phyloP scores from a whole-genome alignment of 805 yeast species.

The Wickerhamomyces silvicola region DNA sequence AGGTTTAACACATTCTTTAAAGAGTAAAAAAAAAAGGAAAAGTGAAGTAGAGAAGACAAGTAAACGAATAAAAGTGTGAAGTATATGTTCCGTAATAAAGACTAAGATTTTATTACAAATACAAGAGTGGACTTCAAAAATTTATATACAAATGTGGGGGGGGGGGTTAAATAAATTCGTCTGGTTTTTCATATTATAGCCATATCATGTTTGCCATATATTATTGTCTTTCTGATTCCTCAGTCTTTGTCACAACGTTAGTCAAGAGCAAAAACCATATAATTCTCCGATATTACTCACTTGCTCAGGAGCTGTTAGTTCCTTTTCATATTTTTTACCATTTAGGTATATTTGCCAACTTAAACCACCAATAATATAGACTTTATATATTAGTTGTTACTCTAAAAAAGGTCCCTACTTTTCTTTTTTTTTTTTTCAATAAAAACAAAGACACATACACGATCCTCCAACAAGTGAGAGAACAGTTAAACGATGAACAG shows the following conservation, averaged over 20 bases:
- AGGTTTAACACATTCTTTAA: conserved; percentile 32
- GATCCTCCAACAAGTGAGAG: conserved; percentile 56
- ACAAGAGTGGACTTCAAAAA: too few relatives aligned
- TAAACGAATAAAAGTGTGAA: not conserved
- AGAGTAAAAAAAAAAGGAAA: conserved; percentile 19
- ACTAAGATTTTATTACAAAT: too few relatives aligned
- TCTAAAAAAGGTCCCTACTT: too few relatives aligned
- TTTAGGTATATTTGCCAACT: conserved; percentile 46
- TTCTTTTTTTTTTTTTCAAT: too few relatives aligned
- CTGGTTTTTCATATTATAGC: too few relatives aligned
- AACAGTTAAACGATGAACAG: conserved; percentile 67
- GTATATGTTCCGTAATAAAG: not conserved
- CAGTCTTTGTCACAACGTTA: too few relatives aligned
- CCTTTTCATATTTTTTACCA: conserved; percentile 44
- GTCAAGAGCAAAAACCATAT: not conserved
- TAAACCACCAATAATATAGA: conserved; percentile 47
- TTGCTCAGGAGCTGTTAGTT: conserved; percentile 10
- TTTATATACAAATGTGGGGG: too few relatives aligned
- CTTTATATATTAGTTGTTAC: conserved; percentile 4
- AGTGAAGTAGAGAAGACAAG: conserved; percentile 1
- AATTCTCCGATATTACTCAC: not conserved
- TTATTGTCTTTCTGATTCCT: not conserved
- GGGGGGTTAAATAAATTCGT: too few relatives aligned
- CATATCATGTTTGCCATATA: too few relatives aligned
- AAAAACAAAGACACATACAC: conserved; percentile 1